These are phyloP conservation scores for Hypoxylon fuscum DNA, from an alignment of 495 filamentous ascomycete genomes.

Conservation along the genomic window DNA sequence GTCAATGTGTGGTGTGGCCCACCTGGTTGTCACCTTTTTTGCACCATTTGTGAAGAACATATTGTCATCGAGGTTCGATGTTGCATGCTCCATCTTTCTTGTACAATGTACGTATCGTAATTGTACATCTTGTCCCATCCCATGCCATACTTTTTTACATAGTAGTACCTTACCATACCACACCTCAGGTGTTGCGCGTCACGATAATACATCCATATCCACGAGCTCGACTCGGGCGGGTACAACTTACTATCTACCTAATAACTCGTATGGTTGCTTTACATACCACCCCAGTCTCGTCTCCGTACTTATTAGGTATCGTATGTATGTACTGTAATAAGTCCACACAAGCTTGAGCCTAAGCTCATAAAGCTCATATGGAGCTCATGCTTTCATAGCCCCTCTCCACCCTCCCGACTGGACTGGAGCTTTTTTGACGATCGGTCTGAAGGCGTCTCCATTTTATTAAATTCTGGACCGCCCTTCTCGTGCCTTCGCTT, in stretches of 20 bases:
- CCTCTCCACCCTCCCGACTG: too few species aligned
- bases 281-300: too few species aligned
- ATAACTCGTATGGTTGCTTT: too few species aligned
- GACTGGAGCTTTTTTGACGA: constrained; percentile 32
- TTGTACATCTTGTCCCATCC: too few species aligned
- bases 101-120: background rate
- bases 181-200: too few species aligned
- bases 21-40: constrained; percentile 36
- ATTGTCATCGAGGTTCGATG: background rate
- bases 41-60: constrained; percentile 17
- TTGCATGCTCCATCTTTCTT: background rate
- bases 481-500: constrained; percentile 37
- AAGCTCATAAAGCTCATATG: background rate
- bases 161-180: too few species aligned
- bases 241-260: too few species aligned
- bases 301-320: too few species aligned
- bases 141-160: too few species aligned
- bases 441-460: constrained; percentile 35
- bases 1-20: constrained; percentile 17
- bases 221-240: too few species aligned
- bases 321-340: too few species aligned
- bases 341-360: too few species aligned
- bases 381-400: background rate
- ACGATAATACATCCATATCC: constrained; percentile 12
- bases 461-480: constrained; percentile 44